A percentile compares a stretch with the other conserved stretches of the same genome.
Conservation (phyloP, 306 rosid species). For the Coriaria nepalensis region DNA sequence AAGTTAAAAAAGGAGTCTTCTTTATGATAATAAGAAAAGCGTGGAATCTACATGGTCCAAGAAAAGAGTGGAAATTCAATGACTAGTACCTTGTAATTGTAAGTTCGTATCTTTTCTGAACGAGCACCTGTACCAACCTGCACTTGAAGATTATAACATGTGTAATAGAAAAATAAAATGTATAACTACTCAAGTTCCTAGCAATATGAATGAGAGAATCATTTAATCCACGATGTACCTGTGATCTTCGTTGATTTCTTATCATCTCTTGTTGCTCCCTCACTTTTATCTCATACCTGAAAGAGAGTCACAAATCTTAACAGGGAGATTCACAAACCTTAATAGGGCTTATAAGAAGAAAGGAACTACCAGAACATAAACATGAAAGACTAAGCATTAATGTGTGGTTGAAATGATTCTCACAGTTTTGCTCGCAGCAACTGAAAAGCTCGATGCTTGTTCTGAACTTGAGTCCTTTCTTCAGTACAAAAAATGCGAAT, state of each 20-base stretch:
- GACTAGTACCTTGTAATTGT: constrained; percentile 67
- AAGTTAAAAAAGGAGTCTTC: no score
- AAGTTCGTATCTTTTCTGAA: constrained; percentile 87
- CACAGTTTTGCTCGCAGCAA: constrained; percentile 94
- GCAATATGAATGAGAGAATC: constrained; percentile 1
- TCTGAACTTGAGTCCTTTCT: constrained; percentile 85
- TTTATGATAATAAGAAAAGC: no score
- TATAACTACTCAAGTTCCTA: constrained; percentile 2
- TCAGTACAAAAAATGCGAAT: constrained; percentile 97
- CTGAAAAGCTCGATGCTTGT: constrained; percentile 80
- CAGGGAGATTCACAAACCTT: neutral
- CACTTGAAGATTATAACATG: constrained; percentile 12
- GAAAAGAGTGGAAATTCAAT: neutral
- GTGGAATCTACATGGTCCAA: neutral
- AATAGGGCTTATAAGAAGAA: constrained; percentile 1
- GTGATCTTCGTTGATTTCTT: constrained; percentile 67
- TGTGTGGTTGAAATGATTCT: constrained; percentile 16
- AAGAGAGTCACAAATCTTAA: constrained; percentile 12
- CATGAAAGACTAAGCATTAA: constrained; percentile 1
- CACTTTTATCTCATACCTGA: constrained; percentile 81
- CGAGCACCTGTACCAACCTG: constrained; percentile 99
- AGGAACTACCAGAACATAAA: constrained; percentile 9
- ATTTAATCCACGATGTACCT: constrained; percentile 34
- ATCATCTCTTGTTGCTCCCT: constrained; percentile 83
- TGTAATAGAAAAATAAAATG: constrained; percentile 7